Percentiles rank a stretch among this genome's conserved stretches.
phyloP scores from a whole-genome alignment of 177 flowering plant genomes.

The Vitis hybrid region DNA sequence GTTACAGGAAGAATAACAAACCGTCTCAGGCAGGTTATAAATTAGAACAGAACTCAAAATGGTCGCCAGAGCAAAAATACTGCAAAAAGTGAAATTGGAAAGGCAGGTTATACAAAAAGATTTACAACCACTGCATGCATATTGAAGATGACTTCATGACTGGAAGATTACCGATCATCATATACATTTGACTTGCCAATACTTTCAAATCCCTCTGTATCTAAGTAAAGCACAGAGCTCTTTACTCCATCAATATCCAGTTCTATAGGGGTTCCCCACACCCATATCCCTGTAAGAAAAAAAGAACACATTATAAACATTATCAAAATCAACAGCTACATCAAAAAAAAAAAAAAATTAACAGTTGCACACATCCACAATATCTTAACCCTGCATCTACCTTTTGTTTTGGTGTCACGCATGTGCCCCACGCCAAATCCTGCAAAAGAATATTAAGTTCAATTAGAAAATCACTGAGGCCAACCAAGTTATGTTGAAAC shows the following conservation, averaged over 20 bases:
- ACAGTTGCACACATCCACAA: background rate
- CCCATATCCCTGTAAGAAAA: conserved; percentile 80
- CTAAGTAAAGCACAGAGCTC: conserved; percentile 91
- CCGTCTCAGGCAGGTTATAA: conserved; percentile 97
- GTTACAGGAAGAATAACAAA: conserved; percentile 34
- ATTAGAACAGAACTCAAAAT: conserved; percentile 97
- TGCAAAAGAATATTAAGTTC: conserved; percentile 26
- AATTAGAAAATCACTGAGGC: conserved; percentile 5
- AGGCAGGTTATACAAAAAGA: background rate
- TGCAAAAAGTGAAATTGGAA: conserved; percentile 29
- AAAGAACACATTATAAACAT: background rate
- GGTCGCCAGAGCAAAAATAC: conserved; percentile 96
- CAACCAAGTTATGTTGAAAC: background rate
- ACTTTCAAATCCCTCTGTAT: conserved; percentile 99
- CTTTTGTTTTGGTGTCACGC: conserved; percentile 99
- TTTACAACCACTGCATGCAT: background rate
- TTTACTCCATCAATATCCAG: conserved; percentile 74
- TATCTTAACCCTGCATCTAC: conserved; percentile 28
- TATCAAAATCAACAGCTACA: background rate
- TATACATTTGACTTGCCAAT: conserved; percentile 98
- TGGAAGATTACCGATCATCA: conserved; percentile 75
- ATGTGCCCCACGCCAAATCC: conserved; percentile 99
- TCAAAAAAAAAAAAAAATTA: background rate
- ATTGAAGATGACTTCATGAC: conserved; percentile 7
- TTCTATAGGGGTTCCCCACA: conserved; percentile 91